These are phyloP conservation scores for Trichosporon inkin DNA, from an alignment of 1,284 basidiomycete genomes.

Conservation along the genomic window DNA sequence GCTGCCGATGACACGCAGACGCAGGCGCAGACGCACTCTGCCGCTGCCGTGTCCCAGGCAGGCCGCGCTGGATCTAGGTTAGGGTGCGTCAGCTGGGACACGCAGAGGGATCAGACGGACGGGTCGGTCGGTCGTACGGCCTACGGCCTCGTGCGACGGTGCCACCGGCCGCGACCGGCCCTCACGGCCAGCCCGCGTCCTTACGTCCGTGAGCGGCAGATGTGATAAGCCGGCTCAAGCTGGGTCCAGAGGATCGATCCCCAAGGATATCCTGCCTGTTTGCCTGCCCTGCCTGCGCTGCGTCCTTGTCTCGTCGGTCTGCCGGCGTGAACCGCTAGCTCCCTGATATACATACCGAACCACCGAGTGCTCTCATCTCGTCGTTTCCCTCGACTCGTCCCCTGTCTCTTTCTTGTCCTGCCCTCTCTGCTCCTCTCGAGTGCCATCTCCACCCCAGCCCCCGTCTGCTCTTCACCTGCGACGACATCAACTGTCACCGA, in stretches of 20 bases:
- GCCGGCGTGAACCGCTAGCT: neutral
- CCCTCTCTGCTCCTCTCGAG: neutral
- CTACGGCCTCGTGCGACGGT: no score
- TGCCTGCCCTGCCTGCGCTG: neutral
- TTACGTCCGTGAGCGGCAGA: slow-evolving; percentile 7
- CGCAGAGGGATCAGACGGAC: neutral
- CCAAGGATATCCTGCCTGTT: slow-evolving; percentile 4
- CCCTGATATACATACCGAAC: slow-evolving; percentile 3
- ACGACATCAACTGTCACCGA: neutral
- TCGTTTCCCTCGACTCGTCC: neutral
- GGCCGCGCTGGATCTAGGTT: no score
- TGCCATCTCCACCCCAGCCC: neutral
- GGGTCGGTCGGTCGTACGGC: no score
- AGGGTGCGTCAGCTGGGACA: slow-evolving; percentile 5
- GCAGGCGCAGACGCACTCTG: neutral
- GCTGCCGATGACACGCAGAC: neutral
- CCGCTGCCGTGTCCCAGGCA: neutral
- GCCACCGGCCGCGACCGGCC: neutral
- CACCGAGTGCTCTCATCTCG: neutral
- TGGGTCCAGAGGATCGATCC: neutral
- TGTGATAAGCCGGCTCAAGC: slow-evolving; percentile 3
- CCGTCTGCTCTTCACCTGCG: neutral
- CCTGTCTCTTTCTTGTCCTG: neutral
- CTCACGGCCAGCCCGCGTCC: neutral
- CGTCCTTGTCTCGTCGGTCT: no score